Conservation (phyloP, 2,329 filamentous ascomycete species). For the Lachnum nothofagi region DNA sequence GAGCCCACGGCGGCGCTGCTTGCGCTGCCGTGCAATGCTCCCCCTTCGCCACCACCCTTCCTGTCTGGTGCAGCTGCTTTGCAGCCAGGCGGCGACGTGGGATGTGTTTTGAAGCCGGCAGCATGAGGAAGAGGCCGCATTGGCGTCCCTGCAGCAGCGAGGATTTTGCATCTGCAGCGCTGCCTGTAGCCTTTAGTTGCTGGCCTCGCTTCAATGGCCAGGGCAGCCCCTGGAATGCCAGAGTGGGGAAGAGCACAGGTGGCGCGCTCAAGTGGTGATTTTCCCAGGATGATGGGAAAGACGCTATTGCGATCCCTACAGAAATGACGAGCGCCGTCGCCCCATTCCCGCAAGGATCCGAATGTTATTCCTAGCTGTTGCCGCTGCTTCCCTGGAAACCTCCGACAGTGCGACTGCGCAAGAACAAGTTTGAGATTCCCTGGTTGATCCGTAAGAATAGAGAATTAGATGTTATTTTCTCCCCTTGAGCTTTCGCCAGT, state of each 20-base stretch:
- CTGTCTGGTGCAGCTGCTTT: too few species aligned
- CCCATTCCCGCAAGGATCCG: neutral
- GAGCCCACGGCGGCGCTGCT: too few species aligned
- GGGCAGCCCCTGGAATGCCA: neutral
- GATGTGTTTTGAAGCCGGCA: slow-evolving; percentile 18
- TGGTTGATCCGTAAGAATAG: too few species aligned
- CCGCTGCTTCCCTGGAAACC: neutral
- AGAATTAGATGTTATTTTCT: too few species aligned
- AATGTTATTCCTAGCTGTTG: slow-evolving; percentile 1
- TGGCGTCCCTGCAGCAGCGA: slow-evolving; percentile 3
- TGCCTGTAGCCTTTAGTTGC: neutral
- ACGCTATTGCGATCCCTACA: neutral
- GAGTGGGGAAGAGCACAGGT: neutral
- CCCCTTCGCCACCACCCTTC: too few species aligned
- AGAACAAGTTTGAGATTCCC: neutral
- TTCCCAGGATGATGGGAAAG: neutral
- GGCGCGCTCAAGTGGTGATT: neutral
- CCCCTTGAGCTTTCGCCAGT: too few species aligned
- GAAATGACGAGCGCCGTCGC: neutral
- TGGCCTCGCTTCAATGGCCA: neutral
- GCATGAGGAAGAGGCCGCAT: slow-evolving; percentile 10
- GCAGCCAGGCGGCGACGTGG: slow-evolving; percentile 24
- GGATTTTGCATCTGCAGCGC: slow-evolving; percentile 7
- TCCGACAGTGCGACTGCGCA: neutral
- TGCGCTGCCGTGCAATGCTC: neutral